Percentiles rank a stretch among this genome's conserved stretches.
phyloP scores from a whole-genome alignment of 805 yeast genomes.

The Starmerella davenportii region DNA sequence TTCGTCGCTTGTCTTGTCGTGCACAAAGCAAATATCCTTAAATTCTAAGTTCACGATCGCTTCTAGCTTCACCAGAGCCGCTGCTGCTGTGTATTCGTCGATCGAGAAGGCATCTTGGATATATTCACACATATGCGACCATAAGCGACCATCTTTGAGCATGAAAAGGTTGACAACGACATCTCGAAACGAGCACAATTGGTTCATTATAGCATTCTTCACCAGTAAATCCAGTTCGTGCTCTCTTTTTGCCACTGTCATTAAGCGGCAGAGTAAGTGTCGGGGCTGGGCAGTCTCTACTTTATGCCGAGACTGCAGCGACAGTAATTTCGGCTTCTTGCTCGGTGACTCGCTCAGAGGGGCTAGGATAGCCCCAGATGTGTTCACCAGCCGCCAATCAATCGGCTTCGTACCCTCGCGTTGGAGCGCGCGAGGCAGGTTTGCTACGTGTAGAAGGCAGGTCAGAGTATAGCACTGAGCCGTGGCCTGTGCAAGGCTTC shows the following conservation, averaged over 20 bases:
- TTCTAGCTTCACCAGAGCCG: background rate
- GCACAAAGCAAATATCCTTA: background rate
- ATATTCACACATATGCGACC: slow-evolving; percentile 6
- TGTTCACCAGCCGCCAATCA: background rate
- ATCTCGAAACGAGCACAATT: background rate
- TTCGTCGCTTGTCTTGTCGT: background rate
- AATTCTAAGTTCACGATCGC: background rate
- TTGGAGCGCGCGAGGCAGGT: background rate
- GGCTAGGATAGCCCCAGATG: no score
- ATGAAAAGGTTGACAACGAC: slow-evolving; percentile 3
- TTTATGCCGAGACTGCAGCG: background rate
- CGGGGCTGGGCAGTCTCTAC: background rate
- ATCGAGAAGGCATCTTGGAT: background rate
- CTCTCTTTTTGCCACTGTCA: background rate
- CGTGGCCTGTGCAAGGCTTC: background rate
- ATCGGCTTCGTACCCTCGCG: background rate
- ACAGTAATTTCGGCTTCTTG: background rate
- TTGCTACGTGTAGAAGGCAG: background rate
- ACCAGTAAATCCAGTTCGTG: slow-evolving; percentile 1
- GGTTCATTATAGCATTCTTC: background rate
- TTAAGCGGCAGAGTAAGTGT: background rate
- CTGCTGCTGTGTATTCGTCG: background rate
- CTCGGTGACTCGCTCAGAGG: background rate
- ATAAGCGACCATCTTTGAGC: slow-evolving; percentile 4
- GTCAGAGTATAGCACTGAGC: background rate